Evolutionary conservation across 2,329 filamentous ascomycete genomes (phyloP).

Genomic region (Fusarium tuaranense): DNA sequence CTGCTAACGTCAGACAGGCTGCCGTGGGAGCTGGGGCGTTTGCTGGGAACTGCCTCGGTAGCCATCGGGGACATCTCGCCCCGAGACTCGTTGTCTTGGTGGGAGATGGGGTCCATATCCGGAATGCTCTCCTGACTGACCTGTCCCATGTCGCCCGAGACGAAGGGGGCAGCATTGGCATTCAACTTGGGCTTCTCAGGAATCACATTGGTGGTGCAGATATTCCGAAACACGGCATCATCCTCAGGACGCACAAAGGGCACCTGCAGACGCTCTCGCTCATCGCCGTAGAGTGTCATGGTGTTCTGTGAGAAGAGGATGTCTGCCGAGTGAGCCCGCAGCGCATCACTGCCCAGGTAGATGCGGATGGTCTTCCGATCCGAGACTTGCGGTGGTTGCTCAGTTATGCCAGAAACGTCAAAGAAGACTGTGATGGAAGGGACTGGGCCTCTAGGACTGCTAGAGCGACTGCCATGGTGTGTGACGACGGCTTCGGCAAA

Average conservation of each 20-base stretch:
- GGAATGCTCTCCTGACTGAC: constrained; percentile 30
- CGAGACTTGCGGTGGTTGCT: constrained; percentile 51
- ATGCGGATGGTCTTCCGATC: constrained; percentile 78
- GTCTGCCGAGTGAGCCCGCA: constrained; percentile 89
- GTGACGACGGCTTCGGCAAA: constrained; percentile 90
- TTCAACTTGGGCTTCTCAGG: constrained; percentile 71
- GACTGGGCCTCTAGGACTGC: constrained; percentile 76
- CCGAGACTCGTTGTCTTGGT: constrained; percentile 42
- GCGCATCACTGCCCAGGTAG: constrained; percentile 88
- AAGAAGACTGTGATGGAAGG: constrained; percentile 86
- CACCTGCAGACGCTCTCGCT: constrained; percentile 87
- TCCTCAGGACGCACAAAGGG: constrained; percentile 94
- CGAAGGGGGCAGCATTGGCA: constrained; percentile 59
- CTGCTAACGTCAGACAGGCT: constrained; percentile 57
- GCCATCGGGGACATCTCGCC: constrained; percentile 52
- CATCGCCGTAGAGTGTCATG: constrained; percentile 87
- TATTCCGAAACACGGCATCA: constrained; percentile 80
- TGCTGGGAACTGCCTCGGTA: constrained; percentile 49
- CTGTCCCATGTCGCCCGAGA: constrained; percentile 50
- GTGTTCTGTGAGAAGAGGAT: constrained; percentile 92
- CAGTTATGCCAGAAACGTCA: constrained; percentile 72
- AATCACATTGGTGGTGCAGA: constrained; percentile 72
- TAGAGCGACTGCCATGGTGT: constrained; percentile 77
- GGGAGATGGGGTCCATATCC: constrained; percentile 26
- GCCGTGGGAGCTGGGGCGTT: constrained; percentile 50